A percentile compares a stretch with the other conserved stretches of the same genome.
Conservation (phyloP, 1,139 yeast genomes). For the Hanseniaspora sp. region DNA sequence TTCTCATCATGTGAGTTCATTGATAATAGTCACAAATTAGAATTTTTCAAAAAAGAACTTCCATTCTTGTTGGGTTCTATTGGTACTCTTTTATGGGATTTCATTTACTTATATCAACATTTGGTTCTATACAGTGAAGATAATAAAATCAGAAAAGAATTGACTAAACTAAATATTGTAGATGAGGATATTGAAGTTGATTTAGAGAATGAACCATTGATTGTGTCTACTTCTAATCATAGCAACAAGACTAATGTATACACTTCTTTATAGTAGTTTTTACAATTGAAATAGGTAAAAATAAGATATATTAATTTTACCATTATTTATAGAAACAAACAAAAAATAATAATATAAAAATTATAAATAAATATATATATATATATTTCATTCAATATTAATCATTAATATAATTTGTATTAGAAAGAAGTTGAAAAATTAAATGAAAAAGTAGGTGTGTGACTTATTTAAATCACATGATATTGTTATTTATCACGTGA, state of each 20-base stretch:
- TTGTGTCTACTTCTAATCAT: not conserved
- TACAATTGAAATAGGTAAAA: not conserved
- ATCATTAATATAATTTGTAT: no score
- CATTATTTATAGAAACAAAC: not conserved
- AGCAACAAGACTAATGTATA: not conserved
- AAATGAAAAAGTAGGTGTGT: no score
- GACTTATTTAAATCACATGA: no score
- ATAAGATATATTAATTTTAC: not conserved
- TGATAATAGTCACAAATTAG: constrained; percentile 31
- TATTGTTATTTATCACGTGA: no score
- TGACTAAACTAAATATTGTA: constrained; percentile 6
- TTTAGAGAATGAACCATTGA: not conserved
- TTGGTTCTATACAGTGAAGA: constrained; percentile 28
- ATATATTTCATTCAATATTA: no score
- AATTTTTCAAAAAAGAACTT: constrained; percentile 54
- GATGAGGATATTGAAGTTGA: constrained; percentile 13
- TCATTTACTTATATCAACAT: constrained; percentile 59
- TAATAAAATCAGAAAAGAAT: constrained; percentile 22
- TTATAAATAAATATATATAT: no score
- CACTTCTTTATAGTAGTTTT: not conserved
- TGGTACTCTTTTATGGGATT: constrained; percentile 74
- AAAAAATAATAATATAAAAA: not conserved
- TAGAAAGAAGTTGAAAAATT: no score
- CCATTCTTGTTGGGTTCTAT: constrained; percentile 80
- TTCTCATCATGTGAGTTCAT: constrained; percentile 37